A percentile compares a stretch with the other conserved stretches of the same genome.
Conservation (phyloP, 345 rosid genomes). For the Odontarrhena argentea region DNA sequence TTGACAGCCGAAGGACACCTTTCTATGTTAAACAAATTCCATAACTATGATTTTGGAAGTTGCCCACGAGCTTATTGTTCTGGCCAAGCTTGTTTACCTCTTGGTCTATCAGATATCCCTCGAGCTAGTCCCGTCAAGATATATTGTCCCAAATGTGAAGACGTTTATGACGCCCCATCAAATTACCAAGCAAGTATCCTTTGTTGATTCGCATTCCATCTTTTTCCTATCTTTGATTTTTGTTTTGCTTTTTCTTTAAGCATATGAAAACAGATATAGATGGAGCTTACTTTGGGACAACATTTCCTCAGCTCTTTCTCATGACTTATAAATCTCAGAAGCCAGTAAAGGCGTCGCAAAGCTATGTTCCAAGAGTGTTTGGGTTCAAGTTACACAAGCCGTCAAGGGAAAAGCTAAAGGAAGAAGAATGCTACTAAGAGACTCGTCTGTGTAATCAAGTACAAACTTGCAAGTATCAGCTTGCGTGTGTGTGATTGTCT, state of each 20-base stretch:
- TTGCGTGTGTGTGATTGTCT: too few species aligned
- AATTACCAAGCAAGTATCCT: conserved; percentile 93
- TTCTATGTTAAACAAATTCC: conserved; percentile 52
- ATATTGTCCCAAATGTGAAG: conserved; percentile 89
- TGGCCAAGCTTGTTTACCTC: conserved; percentile 89
- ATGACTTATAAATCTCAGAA: conserved; percentile 68
- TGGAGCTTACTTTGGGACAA: conserved; percentile 88
- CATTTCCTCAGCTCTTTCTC: conserved; percentile 78
- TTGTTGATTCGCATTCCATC: conserved; percentile 14
- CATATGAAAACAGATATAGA: conserved; percentile 62
- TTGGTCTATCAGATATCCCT: conserved; percentile 91
- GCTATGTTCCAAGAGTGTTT: conserved; percentile 80
- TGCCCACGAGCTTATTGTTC: conserved; percentile 88
- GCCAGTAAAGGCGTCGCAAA: conserved; percentile 69
- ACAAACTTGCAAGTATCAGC: too few species aligned
- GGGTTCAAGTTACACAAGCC: conserved; percentile 84
- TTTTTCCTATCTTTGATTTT: neutral
- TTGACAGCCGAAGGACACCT: conserved; percentile 79
- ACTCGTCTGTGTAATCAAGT: too few species aligned
- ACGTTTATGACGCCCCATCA: conserved; percentile 78
- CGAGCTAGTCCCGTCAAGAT: conserved; percentile 84
- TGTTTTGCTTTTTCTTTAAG: conserved; percentile 49
- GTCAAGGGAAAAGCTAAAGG: conserved; percentile 30
- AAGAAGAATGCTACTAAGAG: neutral
- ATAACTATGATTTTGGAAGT: conserved; percentile 78